Base-by-base conservation (phyloP, 495 filamentous ascomycete genomes). In the Hypoxylon intermedium region DNA sequence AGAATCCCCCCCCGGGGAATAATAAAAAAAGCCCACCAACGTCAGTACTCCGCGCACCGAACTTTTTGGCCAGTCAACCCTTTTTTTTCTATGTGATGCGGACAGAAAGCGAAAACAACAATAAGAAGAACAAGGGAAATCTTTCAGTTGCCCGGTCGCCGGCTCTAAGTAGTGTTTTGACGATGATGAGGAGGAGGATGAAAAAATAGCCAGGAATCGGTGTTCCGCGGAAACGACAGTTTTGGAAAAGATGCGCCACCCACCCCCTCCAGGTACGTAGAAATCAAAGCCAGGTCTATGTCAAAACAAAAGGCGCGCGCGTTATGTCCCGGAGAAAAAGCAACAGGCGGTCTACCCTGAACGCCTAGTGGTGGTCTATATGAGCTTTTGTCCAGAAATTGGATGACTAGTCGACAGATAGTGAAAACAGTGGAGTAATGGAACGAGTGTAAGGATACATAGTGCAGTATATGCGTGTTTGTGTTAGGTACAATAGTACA, bases 211-310 rank as follows among this genome's bases (percentile, higher is more conserved):
- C n/a, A 51, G 44, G 42, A 16, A 44, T 19, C 3, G 18, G 18
- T 19, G 13, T 15, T 36, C 50, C 46, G 50, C 62, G 51, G 62
- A 56, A 65, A 60, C 55, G 62, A 65, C 62, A 60, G 62, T 15
- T 46, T 40, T 23, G 49, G 37, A 50, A 58, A 33, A 1, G 2
- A 50, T 37, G 23, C 2, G 34, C 5, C 36, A 13, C 33, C 33
- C 15, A 11, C 33, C 2, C 42, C 20, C 11, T n/a, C 30, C n/a
- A n/a, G n/a, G n/a, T n/a, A n/a, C 24, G 24, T 26, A 26, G 24
- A 48, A 33, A 26, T 16, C 54, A 42, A 49, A 34, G 31, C 53
- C 6, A 31, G 20, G 55, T 63, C 59, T 63, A 63, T 63, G 28
- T 43, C 58, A 48, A 45, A 30, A 26, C 20, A 58, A 24, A n/a